phyloP scores from a whole-genome alignment of 345 rosid genomes.

The Physaria fendleri region DNA sequence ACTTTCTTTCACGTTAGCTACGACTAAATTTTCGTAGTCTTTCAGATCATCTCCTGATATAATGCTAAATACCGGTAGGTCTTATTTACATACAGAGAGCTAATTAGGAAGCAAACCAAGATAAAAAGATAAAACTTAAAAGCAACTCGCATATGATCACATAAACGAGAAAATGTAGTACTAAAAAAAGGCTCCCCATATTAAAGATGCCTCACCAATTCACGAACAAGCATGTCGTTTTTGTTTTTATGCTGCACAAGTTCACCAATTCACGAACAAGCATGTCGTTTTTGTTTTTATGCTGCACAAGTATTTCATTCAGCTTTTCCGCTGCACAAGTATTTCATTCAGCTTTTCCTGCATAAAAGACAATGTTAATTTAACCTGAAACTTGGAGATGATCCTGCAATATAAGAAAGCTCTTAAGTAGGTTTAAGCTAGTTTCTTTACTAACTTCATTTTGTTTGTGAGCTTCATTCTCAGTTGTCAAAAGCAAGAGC shows the following conservation, averaged over 20 bases:
- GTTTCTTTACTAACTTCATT: constrained; percentile 33
- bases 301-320: too few species aligned
- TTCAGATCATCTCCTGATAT: too few species aligned
- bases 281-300: too few species aligned
- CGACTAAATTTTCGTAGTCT: neutral
- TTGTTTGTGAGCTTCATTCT: constrained; percentile 31
- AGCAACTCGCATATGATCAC: constrained; percentile 3
- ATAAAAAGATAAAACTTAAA: neutral
- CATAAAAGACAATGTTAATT: constrained; percentile 3
- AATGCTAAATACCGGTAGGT: neutral
- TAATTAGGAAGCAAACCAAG: constrained; percentile 1
- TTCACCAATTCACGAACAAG: too few species aligned
- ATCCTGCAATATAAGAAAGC: neutral
- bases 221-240: constrained; percentile 20
- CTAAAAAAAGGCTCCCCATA: neutral
- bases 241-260: constrained; percentile 24
- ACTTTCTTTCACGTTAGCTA: neutral
- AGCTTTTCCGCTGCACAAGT: too few species aligned
- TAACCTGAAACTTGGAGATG: neutral
- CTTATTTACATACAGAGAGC: neutral
- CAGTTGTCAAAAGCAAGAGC: constrained; percentile 26
- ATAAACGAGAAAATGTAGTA: neutral
- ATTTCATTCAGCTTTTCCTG: constrained; percentile 26
- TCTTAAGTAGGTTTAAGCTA: neutral
- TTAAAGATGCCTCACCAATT: constrained; percentile 30